A percentile compares a stretch with the other conserved stretches of the same genome.
These are phyloP conservation scores for Plectosphaerella plurivora DNA, from an alignment of 2,329 filamentous ascomycete genomes.

Conservation along the genomic window DNA sequence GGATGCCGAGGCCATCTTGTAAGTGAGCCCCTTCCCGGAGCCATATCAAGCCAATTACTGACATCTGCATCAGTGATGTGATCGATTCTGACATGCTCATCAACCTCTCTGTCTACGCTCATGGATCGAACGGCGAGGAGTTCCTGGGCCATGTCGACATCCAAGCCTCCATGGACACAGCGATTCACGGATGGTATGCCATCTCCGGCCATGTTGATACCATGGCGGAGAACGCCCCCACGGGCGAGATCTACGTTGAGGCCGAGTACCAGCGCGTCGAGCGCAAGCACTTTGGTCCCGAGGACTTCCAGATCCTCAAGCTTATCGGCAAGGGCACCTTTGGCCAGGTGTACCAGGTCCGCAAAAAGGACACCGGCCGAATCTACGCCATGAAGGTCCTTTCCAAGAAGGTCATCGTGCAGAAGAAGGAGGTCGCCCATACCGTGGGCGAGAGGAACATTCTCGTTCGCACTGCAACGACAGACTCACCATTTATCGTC, in stretches of 20 bases:
- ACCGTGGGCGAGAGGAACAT: conserved; percentile 97
- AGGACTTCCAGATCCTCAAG: conserved; percentile 93
- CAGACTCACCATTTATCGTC: conserved; percentile 96
- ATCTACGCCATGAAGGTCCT: conserved; percentile 99
- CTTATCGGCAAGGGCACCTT: conserved; percentile 98
- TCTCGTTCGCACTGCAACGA: conserved; percentile 88
- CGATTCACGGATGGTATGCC: conserved; percentile 80
- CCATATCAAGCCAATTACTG: background rate
- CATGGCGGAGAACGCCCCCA: conserved; percentile 64
- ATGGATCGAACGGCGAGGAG: conserved; percentile 71
- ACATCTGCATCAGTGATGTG: conserved; percentile 65
- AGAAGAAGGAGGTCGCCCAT: conserved; percentile 98
- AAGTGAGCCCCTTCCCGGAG: conserved; percentile 35
- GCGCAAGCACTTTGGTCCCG: conserved; percentile 87
- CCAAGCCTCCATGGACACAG: conserved; percentile 60
- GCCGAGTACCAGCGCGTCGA: conserved; percentile 82
- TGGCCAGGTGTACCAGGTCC: conserved; percentile 96
- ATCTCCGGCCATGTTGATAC: conserved; percentile 73
- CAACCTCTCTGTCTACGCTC: conserved; percentile 91
- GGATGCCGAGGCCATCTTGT: conserved; percentile 96
- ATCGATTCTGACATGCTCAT: conserved; percentile 87
- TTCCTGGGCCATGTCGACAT: conserved; percentile 90
- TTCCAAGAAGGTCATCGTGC: conserved; percentile 98
- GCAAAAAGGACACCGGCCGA: conserved; percentile 91
- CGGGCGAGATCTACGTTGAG: conserved; percentile 86